Conservation (phyloP, 768 basidiomycete species). For the Lentinula aciculospora region DNA sequence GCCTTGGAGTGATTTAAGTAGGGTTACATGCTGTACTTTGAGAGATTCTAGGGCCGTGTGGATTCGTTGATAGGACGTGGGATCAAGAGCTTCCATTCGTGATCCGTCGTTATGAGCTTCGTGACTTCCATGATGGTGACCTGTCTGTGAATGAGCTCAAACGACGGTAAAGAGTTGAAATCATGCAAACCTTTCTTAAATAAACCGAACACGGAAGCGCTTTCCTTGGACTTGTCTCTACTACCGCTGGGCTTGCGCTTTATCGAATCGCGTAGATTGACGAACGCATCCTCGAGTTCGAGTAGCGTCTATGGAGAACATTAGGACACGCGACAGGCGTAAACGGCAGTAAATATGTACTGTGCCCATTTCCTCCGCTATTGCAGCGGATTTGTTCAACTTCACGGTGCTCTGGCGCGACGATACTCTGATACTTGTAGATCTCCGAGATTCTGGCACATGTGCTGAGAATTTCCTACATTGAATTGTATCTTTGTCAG, state of each 20-base stretch:
- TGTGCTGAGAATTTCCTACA: constrained; percentile 66
- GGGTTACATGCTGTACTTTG: constrained; percentile 52
- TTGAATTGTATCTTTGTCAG: not conserved
- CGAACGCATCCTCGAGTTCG: constrained; percentile 52
- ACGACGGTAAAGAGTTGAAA: not conserved
- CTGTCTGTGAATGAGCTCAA: not conserved
- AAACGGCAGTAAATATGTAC: constrained; percentile 32
- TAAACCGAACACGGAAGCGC: constrained; percentile 42
- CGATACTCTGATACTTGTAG: constrained; percentile 33
- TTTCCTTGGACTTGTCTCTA: constrained; percentile 20
- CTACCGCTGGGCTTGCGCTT: constrained; percentile 27
- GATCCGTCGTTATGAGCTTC: not conserved
- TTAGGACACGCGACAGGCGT: not conserved
- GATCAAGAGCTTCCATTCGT: constrained; percentile 11
- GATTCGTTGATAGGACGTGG: constrained; percentile 14
- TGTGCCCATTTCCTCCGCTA: constrained; percentile 62
- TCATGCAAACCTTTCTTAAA: constrained; percentile 52
- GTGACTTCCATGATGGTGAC: not conserved
- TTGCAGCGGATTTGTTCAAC: constrained; percentile 40
- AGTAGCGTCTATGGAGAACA: constrained; percentile 40
- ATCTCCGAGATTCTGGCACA: constrained; percentile 38
- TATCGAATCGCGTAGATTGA: constrained; percentile 33
- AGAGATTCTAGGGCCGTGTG: constrained; percentile 44
- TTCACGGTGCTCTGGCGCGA: constrained; percentile 37
- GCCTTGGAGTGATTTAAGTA: constrained; percentile 38